phyloP scores from a whole-genome alignment of 1,284 basidiomycete species.

The Baeospora myosura region DNA sequence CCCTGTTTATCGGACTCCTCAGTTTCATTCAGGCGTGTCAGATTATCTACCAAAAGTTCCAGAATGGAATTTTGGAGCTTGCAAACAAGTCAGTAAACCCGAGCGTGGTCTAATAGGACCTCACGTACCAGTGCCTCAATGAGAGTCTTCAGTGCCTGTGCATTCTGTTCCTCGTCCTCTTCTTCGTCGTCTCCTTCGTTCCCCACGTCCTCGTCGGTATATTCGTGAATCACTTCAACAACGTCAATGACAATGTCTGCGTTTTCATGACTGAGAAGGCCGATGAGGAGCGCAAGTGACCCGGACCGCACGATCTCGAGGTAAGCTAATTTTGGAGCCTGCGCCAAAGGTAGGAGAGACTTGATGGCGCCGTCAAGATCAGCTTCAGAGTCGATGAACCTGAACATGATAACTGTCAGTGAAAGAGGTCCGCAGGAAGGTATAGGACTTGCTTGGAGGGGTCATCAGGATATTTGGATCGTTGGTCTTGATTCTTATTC shows the following conservation, averaged over 20 bases:
- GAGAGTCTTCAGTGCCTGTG: constrained; percentile 64
- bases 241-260: constrained; percentile 90
- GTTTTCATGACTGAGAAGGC: constrained; percentile 88
- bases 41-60: constrained; percentile 86
- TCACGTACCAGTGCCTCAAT: constrained; percentile 66
- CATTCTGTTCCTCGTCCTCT: constrained; percentile 59
- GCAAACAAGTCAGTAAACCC: constrained; percentile 6
- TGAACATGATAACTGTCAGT: constrained; percentile 23
- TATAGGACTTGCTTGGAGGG: constrained; percentile 68
- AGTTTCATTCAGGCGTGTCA: constrained; percentile 72
- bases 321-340: constrained; percentile 79
- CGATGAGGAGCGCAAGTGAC: constrained; percentile 64
- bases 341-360: constrained; percentile 82
- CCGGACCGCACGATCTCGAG: constrained; percentile 82
- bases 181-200: constrained; percentile 68
- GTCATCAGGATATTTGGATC: constrained; percentile 86
- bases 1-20: constrained; percentile 88
- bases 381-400: constrained; percentile 98
- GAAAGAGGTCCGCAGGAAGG: not conserved
- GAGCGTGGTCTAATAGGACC: not conserved
- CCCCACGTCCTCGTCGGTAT: constrained; percentile 94
- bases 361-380: constrained; percentile 87
- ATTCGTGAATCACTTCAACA: constrained; percentile 85
- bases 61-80: constrained; percentile 79
- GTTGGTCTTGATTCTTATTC: constrained; percentile 90